Evolutionary conservation across 768 basidiomycete genomes (phyloP).

Genomic region (Termitomyces sp.): DNA sequence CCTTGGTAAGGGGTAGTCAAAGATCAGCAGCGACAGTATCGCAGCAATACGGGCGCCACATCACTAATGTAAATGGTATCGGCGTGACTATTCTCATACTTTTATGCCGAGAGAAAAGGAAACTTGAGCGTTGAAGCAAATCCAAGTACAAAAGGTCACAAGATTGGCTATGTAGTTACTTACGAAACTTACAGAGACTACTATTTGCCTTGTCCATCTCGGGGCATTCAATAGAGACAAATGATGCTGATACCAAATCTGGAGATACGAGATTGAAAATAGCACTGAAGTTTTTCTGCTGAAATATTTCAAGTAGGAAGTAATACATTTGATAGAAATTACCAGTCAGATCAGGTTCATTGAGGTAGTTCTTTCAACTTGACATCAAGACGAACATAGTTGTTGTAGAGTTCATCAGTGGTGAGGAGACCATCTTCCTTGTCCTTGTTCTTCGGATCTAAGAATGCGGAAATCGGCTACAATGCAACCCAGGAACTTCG

Average conservation of each 20-base stretch:
- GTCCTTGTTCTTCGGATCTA: conserved; percentile 50
- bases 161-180: background rate
- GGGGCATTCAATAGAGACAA: background rate
- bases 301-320: background rate
- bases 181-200: too few relatives aligned
- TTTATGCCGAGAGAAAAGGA: background rate
- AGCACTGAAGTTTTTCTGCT: background rate
- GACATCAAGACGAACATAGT: conserved; percentile 60
- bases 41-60: conserved; percentile 1
- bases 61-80: background rate
- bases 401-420: conserved; percentile 69
- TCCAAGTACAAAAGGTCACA: background rate
- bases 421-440: conserved; percentile 64
- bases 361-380: conserved; percentile 21
- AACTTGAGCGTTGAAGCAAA: background rate
- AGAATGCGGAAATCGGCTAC: conserved; percentile 60
- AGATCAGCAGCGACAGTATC: background rate
- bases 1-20: background rate
- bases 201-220: background rate
- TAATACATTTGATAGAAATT: background rate
- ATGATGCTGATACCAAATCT: background rate
- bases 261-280: background rate
- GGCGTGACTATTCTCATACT: background rate
- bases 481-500: background rate
- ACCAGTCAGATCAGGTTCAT: background rate